Conservation (phyloP, 306 rosid genomes). For the Parietaria judaica region DNA sequence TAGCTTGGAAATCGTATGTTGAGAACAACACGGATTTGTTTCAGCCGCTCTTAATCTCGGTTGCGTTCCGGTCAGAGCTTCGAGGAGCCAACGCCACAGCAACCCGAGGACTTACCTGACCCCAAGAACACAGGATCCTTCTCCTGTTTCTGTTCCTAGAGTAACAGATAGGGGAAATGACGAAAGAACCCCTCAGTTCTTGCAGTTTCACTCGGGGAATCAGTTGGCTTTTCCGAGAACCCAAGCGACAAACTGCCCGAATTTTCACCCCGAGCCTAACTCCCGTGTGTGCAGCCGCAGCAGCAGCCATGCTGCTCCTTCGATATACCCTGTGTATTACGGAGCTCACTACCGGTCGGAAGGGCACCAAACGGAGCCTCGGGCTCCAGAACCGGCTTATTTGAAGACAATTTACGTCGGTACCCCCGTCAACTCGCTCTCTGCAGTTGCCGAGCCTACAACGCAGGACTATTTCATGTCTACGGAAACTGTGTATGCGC, state of each 20-base stretch:
- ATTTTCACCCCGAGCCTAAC: conserved; percentile 41
- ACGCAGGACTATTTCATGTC: conserved; percentile 34
- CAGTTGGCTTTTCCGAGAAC: conserved; percentile 36
- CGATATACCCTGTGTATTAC: conserved; percentile 80
- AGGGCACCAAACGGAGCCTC: conserved; percentile 32
- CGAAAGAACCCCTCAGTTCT: conserved; percentile 32
- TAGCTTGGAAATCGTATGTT: too few species aligned
- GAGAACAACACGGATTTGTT: conserved; percentile 3
- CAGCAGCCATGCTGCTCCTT: conserved; percentile 32
- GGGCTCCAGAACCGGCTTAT: conserved; percentile 26
- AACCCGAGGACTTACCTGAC: conserved; percentile 82
- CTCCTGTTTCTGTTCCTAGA: conserved; percentile 36
- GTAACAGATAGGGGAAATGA: conserved; percentile 29
- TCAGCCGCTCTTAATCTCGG: conserved; percentile 99
- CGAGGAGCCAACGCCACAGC: conserved; percentile 90
- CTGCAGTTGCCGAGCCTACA: conserved; percentile 42
- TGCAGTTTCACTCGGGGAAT: conserved; percentile 32
- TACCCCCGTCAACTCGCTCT: conserved; percentile 46
- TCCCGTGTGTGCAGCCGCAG: conserved; percentile 30
- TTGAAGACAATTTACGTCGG: conserved; percentile 53
- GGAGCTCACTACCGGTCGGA: conserved; percentile 38
- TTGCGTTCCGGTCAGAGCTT: conserved; percentile 80
- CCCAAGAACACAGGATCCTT: conserved; percentile 55
- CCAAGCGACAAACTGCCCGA: conserved; percentile 25
- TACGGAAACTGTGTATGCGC: conserved; percentile 23